Conservation (phyloP, 371 early-diverging fungal species). For the Encephalitozoon cuniculi region DNA sequence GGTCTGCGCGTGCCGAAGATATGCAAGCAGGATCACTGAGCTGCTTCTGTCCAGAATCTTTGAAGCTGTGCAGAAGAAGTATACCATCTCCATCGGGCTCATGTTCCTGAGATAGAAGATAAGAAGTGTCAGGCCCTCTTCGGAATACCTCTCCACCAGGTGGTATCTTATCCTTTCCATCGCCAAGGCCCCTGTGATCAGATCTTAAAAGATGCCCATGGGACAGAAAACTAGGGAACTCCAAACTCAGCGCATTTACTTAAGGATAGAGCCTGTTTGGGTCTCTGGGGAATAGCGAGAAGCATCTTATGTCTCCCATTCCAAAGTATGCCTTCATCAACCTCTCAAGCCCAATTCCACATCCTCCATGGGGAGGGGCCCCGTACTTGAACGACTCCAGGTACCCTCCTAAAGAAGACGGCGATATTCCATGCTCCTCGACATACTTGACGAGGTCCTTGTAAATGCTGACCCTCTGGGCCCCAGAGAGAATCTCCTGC, state of each 20-base stretch:
- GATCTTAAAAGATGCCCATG: not conserved
- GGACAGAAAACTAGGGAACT: not conserved
- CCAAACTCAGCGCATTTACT: slow-evolving; percentile 35
- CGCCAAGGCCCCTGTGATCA: not conserved
- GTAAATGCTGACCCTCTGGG: slow-evolving; percentile 92
- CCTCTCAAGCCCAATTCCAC: slow-evolving; percentile 84
- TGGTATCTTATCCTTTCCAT: slow-evolving; percentile 24
- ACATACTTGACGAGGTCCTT: slow-evolving; percentile 73
- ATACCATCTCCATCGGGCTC: slow-evolving; percentile 15
- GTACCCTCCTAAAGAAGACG: slow-evolving; percentile 76
- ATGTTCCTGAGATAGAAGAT: slow-evolving; percentile 17
- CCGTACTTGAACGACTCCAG: slow-evolving; percentile 93
- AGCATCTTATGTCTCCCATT: slow-evolving; percentile 85
- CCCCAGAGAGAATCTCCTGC: slow-evolving; percentile 97
- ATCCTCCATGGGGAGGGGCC: slow-evolving; percentile 96
- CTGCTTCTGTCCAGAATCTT: slow-evolving; percentile 2
- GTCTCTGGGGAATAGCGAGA: slow-evolving; percentile 94
- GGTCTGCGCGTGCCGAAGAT: not conserved
- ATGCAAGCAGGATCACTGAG: slow-evolving; percentile 4
- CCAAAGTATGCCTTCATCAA: slow-evolving; percentile 90
- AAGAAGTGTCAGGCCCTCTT: slow-evolving; percentile 2
- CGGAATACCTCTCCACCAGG: not conserved
- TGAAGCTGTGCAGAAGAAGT: slow-evolving; percentile 2
- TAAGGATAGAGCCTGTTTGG: slow-evolving; percentile 87
- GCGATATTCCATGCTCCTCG: slow-evolving; percentile 70